Evolutionary conservation across 2,329 filamentous ascomycete species (phyloP).

Genomic region (Pseudogymnoascus sp.): DNA sequence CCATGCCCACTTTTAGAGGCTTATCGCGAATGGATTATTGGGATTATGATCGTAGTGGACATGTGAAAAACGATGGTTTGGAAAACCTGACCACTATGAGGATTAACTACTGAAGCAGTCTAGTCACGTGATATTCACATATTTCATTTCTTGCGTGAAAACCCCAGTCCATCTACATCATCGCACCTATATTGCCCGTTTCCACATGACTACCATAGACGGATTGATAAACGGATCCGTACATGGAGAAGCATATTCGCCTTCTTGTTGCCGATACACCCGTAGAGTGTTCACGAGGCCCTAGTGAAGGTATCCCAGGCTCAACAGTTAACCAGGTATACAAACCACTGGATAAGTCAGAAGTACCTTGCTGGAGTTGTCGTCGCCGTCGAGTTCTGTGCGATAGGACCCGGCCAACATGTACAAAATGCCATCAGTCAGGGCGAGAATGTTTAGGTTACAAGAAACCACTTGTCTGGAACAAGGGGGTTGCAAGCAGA

Average conservation of each 20-base stretch:
- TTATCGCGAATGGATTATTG: background rate
- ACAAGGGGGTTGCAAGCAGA: slow-evolving; percentile 21
- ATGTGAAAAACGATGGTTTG: background rate
- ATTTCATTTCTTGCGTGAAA: background rate
- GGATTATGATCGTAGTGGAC: background rate
- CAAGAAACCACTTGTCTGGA: slow-evolving; percentile 21
- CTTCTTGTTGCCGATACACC: background rate
- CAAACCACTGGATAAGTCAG: background rate
- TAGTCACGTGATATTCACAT: background rate
- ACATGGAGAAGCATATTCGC: background rate
- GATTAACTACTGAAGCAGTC: background rate
- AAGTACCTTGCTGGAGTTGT: slow-evolving; percentile 18
- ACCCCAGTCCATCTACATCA: background rate
- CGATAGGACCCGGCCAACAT: slow-evolving; percentile 19
- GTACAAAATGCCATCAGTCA: slow-evolving; percentile 18
- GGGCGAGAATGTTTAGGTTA: slow-evolving; percentile 21
- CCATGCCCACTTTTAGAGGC: background rate
- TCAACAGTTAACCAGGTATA: background rate
- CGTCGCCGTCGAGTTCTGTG: slow-evolving; percentile 21
- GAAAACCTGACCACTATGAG: background rate
- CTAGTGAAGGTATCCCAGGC: background rate
- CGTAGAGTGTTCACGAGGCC: background rate
- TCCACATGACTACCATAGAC: background rate
- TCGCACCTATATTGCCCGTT: background rate
- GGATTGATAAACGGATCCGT: background rate